These are phyloP conservation scores for Pelargonium cotyledonis DNA, from an alignment of 441 rosid genomes.

Conservation along the genomic window DNA sequence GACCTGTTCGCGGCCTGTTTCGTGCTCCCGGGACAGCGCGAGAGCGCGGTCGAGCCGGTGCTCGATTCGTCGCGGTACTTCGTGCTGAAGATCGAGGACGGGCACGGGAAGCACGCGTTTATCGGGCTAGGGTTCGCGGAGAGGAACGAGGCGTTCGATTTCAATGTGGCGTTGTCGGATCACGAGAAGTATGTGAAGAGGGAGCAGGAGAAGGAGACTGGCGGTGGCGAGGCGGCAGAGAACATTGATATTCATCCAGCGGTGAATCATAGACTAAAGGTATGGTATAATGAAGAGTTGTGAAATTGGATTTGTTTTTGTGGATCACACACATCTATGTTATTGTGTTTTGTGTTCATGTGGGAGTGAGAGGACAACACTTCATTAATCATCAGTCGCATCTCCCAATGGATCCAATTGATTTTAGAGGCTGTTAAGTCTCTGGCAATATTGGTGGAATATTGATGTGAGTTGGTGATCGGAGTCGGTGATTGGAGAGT, in stretches of 20 bases:
- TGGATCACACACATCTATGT: no score
- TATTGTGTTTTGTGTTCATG: not conserved
- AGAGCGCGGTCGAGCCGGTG: slow-evolving; percentile 81
- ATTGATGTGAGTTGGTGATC: no score
- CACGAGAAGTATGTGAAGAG: slow-evolving; percentile 86
- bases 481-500: no score
- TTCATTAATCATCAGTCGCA: no score
- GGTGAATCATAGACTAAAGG: slow-evolving; percentile 77
- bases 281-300: slow-evolving; percentile 33
- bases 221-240: slow-evolving; percentile 51
- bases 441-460: no score
- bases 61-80: slow-evolving; percentile 93
- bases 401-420: no score
- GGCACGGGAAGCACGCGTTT: slow-evolving; percentile 85
- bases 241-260: slow-evolving; percentile 96
- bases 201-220: slow-evolving; percentile 63
- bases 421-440: no score
- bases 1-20: slow-evolving; percentile 95
- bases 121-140: slow-evolving; percentile 85
- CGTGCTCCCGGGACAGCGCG: slow-evolving; percentile 76
- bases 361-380: no score
- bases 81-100: slow-evolving; percentile 91
- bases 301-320: not conserved
- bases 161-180: slow-evolving; percentile 95
- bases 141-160: slow-evolving; percentile 98